These are phyloP conservation scores for Leccinum aurantiacum DNA, from an alignment of 768 basidiomycete genomes.

Conservation along the genomic window DNA sequence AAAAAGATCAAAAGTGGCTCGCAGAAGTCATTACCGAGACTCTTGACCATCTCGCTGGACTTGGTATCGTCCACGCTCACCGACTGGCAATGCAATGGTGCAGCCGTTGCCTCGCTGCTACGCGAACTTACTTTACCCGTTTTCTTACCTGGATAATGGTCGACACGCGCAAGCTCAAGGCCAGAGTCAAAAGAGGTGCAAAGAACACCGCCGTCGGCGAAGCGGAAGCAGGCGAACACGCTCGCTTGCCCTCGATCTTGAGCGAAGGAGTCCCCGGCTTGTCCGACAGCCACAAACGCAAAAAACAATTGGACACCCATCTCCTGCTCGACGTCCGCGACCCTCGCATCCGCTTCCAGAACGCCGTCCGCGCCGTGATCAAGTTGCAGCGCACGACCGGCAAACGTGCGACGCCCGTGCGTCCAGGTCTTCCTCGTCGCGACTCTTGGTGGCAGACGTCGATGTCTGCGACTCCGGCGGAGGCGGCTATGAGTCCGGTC, in stretches of 20 bases:
- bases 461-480: not conserved
- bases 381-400: slow-evolving; percentile 36
- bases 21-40: slow-evolving; percentile 36
- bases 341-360: slow-evolving; percentile 36
- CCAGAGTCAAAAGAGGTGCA: not conserved
- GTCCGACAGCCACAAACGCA: not conserved
- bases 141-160: slow-evolving; percentile 17
- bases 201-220: not conserved
- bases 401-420: slow-evolving; percentile 20
- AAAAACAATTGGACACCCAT: not conserved
- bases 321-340: slow-evolving; percentile 23
- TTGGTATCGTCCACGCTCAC: slow-evolving; percentile 27
- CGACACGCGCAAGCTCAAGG: slow-evolving; percentile 1
- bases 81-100: slow-evolving; percentile 27
- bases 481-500: slow-evolving; percentile 15
- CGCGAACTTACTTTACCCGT: slow-evolving; percentile 9
- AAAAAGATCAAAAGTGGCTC: slow-evolving; percentile 49
- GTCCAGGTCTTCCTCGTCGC: slow-evolving; percentile 26
- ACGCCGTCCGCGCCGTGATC: slow-evolving; percentile 44
- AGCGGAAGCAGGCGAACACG: not conserved
- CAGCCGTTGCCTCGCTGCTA: slow-evolving; percentile 10
- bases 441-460: slow-evolving; percentile 30
- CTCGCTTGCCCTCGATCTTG: not conserved
- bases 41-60: slow-evolving; percentile 21
- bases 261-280: not conserved